Evolutionary conservation across 129 eudicot genomes (phyloP), one percentile per base, ranked within the genome.

Genomic region (Dittrichia graveolens): DNA sequence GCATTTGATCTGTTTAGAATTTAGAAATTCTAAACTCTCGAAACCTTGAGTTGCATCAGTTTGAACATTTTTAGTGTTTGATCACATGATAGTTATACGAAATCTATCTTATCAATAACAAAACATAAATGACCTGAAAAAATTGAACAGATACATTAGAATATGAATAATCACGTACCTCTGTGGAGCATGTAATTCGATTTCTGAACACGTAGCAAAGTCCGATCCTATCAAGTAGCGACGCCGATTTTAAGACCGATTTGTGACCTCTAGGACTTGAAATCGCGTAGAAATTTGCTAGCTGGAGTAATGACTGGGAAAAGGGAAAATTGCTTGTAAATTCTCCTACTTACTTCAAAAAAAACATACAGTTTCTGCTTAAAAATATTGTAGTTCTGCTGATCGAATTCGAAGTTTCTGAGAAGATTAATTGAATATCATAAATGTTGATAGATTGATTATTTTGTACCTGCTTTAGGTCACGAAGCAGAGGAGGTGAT

Each of bases 251-350:
- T 39, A 82, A 69, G 42, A 35, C 19, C 65, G 78, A 57, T 76
- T 55, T 74, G 58, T 57, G 61, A 39, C 82, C 19, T 34, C 64
- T 13, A 62, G 86, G 85, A 56, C 75, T 39, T 24, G 86, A 84
- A 55, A 90, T 72, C 1, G 98, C 89, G 75, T 94, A 94, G 85
- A 79, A 90, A 83, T 94, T 94, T 34, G 96, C 94, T 15, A 90
- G 86, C 85, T 90, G 92, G 69, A 94, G 77, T 53, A 94, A 73
- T 18, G 92, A 83, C 98, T 93, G 82, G 19, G 3, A 54, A 71
- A 65, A 71, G 70, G 5, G 52, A 60, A 60, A 80, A 65, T 45
- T 39, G 9, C 38, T 77, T 50, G 54, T 42, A 59, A 59, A 69
- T 13, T 77, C 40, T 15, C 8, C 48, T 7, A 58, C 55, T 39